phyloP scores from a whole-genome alignment of 23 red algal genomes.

The Gracilaria gracilis region DNA sequence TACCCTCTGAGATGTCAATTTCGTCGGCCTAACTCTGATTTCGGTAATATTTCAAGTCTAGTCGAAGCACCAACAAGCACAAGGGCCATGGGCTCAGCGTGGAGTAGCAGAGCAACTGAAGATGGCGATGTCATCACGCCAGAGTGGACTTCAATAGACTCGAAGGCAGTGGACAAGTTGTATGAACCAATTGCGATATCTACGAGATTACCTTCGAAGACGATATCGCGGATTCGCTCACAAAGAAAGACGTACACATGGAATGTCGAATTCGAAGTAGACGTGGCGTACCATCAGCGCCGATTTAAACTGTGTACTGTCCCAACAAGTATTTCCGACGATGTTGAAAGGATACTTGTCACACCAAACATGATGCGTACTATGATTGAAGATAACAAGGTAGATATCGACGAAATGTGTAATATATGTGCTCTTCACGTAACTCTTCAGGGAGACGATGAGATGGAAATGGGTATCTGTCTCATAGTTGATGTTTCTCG shows the following conservation, averaged over 20 bases:
- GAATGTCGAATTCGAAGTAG: constrained; percentile 30
- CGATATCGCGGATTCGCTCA: background rate
- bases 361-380: constrained; percentile 26
- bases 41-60: background rate
- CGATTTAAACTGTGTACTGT: constrained; percentile 20
- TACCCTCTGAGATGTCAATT: background rate
- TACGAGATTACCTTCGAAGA: background rate
- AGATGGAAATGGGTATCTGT: background rate
- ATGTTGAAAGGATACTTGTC: constrained; percentile 19
- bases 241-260: constrained; percentile 23
- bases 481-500: constrained; percentile 26
- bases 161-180: constrained; percentile 10
- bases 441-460: background rate
- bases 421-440: constrained; percentile 36
- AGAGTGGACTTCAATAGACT: constrained; percentile 43
- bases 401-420: constrained; percentile 6
- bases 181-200: constrained; percentile 29
- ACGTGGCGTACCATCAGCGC: constrained; percentile 20
- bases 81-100: background rate
- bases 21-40: background rate
- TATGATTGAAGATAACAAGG: constrained; percentile 11
- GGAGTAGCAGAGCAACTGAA: background rate
- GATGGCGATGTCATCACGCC: background rate
- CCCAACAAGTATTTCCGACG: constrained; percentile 15
- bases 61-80: background rate